Conservation (phyloP, 139 green algal genomes). For the Coccomyxa sp. region DNA sequence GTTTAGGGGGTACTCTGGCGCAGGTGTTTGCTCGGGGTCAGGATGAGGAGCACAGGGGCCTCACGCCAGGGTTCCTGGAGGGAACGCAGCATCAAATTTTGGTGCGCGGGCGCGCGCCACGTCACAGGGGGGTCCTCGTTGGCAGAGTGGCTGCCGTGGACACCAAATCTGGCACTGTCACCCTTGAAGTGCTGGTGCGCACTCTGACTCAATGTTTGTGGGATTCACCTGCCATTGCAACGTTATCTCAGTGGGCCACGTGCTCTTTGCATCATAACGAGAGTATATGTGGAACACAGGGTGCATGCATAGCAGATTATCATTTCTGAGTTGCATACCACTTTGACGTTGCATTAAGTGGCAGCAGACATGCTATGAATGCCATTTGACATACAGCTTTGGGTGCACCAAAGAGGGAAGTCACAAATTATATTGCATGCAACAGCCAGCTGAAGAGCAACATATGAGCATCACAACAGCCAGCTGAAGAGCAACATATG, state of each 20-base stretch:
- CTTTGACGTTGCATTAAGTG: too few species aligned
- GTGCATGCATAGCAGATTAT: not conserved
- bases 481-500: too few species aligned
- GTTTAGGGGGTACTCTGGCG: not conserved
- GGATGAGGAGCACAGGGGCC: conserved; percentile 58
- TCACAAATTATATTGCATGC: too few species aligned
- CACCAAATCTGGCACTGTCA: not conserved
- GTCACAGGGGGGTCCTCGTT: conserved; percentile 63
- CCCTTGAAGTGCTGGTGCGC: not conserved
- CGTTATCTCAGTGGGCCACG: too few species aligned
- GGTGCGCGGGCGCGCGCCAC: conserved; percentile 61
- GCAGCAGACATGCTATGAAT: too few species aligned
- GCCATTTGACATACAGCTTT: too few species aligned
- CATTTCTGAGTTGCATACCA: not conserved
- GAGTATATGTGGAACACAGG: not conserved
- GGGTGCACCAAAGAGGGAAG: too few species aligned
- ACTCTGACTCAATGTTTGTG: too few species aligned
- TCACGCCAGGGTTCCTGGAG: conserved; percentile 76
- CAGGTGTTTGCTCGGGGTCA: conserved; percentile 81
- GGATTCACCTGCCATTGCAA: too few species aligned
- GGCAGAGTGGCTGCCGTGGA: conserved; percentile 20
- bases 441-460: too few species aligned
- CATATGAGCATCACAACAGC: too few species aligned
- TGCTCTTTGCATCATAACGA: too few species aligned
- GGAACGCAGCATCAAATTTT: conserved; percentile 68